Conservation (phyloP, 306 rosid genomes). For the Echinosophora koreensis region DNA sequence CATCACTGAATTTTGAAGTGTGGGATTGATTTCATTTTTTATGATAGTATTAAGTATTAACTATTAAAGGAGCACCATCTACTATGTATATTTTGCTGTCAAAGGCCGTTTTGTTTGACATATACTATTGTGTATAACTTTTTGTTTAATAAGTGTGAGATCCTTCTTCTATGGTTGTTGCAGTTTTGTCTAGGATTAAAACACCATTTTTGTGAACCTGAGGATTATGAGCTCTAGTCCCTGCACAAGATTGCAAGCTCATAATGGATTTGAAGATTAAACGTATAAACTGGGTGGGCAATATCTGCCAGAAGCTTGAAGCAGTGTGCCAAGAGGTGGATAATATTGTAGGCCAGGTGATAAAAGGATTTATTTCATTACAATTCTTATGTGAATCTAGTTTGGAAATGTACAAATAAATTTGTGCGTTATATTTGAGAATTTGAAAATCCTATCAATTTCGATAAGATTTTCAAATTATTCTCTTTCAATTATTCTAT, state of each 20-base stretch:
- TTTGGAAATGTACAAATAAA: not conserved
- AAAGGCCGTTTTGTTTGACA: slow-evolving; percentile 32
- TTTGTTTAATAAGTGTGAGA: not conserved
- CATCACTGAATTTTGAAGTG: slow-evolving; percentile 19
- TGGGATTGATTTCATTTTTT: slow-evolving; percentile 2
- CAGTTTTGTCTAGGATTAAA: slow-evolving; percentile 35
- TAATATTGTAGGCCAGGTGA: slow-evolving; percentile 73
- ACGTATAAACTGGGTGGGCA: slow-evolving; percentile 72
- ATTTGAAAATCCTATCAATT: slow-evolving; percentile 1
- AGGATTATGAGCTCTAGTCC: slow-evolving; percentile 27
- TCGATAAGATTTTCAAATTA: not conserved
- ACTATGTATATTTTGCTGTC: not conserved
- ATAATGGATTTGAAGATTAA: slow-evolving; percentile 69
- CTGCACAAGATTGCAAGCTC: slow-evolving; percentile 27
- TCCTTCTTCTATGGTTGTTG: slow-evolving; percentile 35
- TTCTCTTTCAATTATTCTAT: not conserved
- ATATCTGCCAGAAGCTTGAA: slow-evolving; percentile 85
- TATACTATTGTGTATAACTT: not conserved
- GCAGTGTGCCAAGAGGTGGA: slow-evolving; percentile 84
- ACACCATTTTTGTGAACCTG: not conserved
- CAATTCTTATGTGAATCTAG: not conserved
- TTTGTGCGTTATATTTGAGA: slow-evolving; percentile 11
- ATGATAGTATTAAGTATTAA: not conserved
- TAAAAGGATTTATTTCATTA: not conserved
- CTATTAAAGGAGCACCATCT: slow-evolving; percentile 3